phyloP scores from a whole-genome alignment of 805 yeast genomes.

The Wickerhamiella lipophila region DNA sequence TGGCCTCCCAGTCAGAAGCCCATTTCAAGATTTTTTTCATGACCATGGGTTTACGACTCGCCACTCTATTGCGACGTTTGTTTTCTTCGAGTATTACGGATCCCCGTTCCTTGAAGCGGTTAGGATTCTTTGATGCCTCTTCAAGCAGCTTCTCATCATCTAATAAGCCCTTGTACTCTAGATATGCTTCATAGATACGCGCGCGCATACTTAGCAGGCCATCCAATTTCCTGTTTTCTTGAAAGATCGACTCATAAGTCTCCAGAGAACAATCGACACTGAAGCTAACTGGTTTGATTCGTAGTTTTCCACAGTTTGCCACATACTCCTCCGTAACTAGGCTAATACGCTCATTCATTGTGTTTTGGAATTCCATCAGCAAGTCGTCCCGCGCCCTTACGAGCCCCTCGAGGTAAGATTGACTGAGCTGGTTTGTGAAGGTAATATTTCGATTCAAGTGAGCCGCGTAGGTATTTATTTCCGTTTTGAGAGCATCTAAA shows the following conservation, averaged over 20 bases:
- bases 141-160: not conserved
- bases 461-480: not conserved
- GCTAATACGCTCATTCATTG: not conserved
- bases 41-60: conserved; percentile 4
- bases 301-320: not conserved
- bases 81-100: conserved; percentile 2
- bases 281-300: not conserved
- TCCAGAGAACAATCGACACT: not conserved
- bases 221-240: not conserved
- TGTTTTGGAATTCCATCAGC: not conserved
- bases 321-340: not conserved
- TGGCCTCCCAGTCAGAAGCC: not conserved
- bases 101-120: conserved; percentile 5
- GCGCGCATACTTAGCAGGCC: not conserved
- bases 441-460: not conserved
- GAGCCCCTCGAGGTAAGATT: not conserved
- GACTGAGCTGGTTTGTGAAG: not conserved
- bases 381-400: not conserved
- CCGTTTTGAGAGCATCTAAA: not conserved
- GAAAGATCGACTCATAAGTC: not conserved
- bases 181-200: not conserved
- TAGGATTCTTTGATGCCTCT: conserved; percentile 1
- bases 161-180: not conserved
- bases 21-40: not conserved
- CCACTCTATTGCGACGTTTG: conserved; percentile 2